A percentile compares a stretch with the other conserved stretches of the same genome.
Conservation (phyloP, 1,139 yeast genomes). For the Hyphopichia wangnamkhiaoensis region DNA sequence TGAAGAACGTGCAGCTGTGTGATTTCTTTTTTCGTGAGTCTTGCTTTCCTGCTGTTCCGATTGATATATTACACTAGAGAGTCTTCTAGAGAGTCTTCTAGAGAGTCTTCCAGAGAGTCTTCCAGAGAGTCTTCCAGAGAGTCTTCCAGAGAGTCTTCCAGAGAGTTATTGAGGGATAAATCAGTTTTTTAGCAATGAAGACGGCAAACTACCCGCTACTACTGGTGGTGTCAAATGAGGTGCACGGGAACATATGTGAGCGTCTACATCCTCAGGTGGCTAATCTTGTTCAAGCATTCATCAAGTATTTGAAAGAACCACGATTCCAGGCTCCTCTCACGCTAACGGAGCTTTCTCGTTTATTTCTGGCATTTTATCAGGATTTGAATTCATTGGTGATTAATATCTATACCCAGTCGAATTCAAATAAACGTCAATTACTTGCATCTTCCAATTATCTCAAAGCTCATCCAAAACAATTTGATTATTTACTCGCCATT, state of each 20-base stretch:
- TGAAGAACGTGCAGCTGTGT: no score
- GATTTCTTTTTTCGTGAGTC: no score
- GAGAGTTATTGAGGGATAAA: no score
- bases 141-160: no score
- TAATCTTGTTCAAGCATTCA: constrained; percentile 29
- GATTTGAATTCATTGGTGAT: constrained; percentile 40
- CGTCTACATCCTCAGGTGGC: constrained; percentile 21
- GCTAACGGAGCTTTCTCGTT: constrained; percentile 31
- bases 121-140: no score
- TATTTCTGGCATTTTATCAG: constrained; percentile 37
- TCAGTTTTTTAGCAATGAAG: no score
- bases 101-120: no score
- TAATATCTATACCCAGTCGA: constrained; percentile 39
- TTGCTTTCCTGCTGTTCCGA: no score
- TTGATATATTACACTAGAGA: no score
- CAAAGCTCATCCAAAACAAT: constrained; percentile 29
- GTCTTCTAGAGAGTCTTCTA: no score
- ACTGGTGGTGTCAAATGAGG: constrained; percentile 2
- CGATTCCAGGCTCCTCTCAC: constrained; percentile 45
- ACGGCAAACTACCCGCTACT: not conserved
- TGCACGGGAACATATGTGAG: not conserved
- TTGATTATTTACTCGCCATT: constrained; percentile 47
- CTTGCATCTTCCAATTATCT: constrained; percentile 32
- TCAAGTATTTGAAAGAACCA: constrained; percentile 44
- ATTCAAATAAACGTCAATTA: constrained; percentile 39